Conservation (phyloP, 2,329 filamentous ascomycete species). For the Hypoxylon sp. region DNA sequence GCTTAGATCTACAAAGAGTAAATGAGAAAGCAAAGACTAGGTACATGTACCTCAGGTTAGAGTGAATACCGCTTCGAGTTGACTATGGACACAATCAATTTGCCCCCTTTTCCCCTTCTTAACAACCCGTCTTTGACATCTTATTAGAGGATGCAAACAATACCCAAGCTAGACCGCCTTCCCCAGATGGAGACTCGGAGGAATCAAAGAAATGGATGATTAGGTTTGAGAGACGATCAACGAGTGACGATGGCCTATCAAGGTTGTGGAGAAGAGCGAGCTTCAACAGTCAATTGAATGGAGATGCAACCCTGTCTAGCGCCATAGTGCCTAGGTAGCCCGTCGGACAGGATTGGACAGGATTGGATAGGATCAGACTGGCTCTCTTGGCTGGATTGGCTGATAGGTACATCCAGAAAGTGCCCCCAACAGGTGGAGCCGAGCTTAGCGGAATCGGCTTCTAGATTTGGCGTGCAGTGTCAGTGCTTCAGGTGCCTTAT, state of each 20-base stretch:
- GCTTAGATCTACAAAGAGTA: constrained; percentile 27
- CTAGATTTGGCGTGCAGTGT: constrained; percentile 38
- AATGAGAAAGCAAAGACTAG: constrained; percentile 5
- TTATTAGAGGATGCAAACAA: constrained; percentile 27
- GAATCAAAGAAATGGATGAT: constrained; percentile 33
- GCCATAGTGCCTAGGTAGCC: constrained; percentile 18
- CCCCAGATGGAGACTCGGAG: constrained; percentile 33
- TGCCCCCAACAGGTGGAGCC: constrained; percentile 19
- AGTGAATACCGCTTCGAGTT: constrained; percentile 8
- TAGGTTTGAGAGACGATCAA: constrained; percentile 33
- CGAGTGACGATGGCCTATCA: constrained; percentile 29
- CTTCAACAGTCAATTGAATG: constrained; percentile 26
- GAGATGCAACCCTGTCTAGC: constrained; percentile 14
- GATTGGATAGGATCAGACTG: not conserved
- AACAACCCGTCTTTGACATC: constrained; percentile 9
- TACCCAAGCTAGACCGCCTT: constrained; percentile 34
- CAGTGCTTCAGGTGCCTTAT: constrained; percentile 42
- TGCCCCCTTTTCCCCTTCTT: constrained; percentile 2
- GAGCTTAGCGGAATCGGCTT: constrained; percentile 46
- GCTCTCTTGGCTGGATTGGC: not conserved
- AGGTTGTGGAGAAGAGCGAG: constrained; percentile 32
- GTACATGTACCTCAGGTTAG: too few species aligned
- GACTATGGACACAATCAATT: constrained; percentile 14
- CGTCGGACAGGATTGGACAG: not conserved
- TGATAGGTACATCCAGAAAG: constrained; percentile 1